These are phyloP conservation scores for Exidia glandulosa DNA, from an alignment of 768 basidiomycete genomes.

Conservation along the genomic window DNA sequence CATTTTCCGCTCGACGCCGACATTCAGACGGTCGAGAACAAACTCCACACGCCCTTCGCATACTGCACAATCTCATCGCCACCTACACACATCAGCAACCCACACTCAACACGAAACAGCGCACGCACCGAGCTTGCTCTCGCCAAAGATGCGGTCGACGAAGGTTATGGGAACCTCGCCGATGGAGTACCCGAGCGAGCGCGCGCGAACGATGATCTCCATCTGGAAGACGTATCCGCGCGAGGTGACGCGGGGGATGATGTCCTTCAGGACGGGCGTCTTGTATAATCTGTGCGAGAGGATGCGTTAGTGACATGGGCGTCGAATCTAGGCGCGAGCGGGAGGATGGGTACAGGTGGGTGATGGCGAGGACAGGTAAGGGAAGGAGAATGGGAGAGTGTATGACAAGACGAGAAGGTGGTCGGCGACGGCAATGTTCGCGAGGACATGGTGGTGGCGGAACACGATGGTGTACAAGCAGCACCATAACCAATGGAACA, in stretches of 20 bases:
- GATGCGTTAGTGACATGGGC: not conserved
- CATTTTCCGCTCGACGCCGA: too few relatives aligned
- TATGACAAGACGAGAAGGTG: not conserved
- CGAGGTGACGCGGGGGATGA: constrained; percentile 75
- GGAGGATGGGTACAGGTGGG: too few relatives aligned
- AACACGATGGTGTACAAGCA: too few relatives aligned
- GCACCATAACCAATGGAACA: not conserved
- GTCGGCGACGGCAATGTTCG: too few relatives aligned
- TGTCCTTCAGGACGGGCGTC: constrained; percentile 59
- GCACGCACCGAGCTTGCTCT: constrained; percentile 86
- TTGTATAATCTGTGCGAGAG: constrained; percentile 54
- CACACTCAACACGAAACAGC: too few relatives aligned
- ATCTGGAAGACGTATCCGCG: constrained; percentile 96
- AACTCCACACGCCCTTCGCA: constrained; percentile 75
- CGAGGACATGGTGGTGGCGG: too few relatives aligned
- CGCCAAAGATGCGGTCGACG: constrained; percentile 87
- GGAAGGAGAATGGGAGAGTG: not conserved
- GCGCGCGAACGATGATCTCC: constrained; percentile 94
- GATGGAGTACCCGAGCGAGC: constrained; percentile 70
- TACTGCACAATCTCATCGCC: constrained; percentile 83
- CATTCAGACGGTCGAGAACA: too few relatives aligned
- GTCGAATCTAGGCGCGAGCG: too few relatives aligned
- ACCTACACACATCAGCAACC: too few relatives aligned
- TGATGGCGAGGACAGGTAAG: too few relatives aligned
- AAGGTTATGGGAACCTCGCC: constrained; percentile 93